These are phyloP conservation scores for Mycena latifolia DNA, from an alignment of 768 basidiomycete genomes.

Conservation along the genomic window DNA sequence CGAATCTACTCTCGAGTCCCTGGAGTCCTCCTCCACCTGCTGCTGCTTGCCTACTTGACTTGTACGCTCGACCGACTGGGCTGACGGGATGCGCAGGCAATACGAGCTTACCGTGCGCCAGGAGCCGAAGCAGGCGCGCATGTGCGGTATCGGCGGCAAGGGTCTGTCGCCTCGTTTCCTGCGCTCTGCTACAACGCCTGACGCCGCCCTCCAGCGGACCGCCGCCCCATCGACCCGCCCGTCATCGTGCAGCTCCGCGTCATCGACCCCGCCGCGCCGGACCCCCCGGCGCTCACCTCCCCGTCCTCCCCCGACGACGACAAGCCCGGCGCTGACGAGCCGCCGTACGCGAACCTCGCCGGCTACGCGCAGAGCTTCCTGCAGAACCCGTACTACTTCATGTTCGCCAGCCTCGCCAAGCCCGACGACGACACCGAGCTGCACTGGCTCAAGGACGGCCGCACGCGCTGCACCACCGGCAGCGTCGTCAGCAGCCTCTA, in stretches of 20 bases:
- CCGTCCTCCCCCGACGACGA: neutral
- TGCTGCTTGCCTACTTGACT: no score
- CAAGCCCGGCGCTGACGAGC: constrained; percentile 28
- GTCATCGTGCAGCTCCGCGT: constrained; percentile 97
- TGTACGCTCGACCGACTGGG: constrained; percentile 18
- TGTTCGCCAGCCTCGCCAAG: constrained; percentile 92
- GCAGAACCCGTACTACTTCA: constrained; percentile 96
- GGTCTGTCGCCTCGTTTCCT: constrained; percentile 48
- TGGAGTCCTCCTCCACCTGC: no score
- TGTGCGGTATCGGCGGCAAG: constrained; percentile 92
- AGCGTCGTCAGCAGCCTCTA: constrained; percentile 92
- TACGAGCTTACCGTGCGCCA: constrained; percentile 91
- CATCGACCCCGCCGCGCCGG: constrained; percentile 64
- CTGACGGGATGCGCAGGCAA: constrained; percentile 62
- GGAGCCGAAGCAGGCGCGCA: constrained; percentile 92
- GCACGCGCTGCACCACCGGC: constrained; percentile 92
- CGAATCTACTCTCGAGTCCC: neutral
- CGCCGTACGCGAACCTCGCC: constrained; percentile 47
- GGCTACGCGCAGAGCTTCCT: constrained; percentile 74
- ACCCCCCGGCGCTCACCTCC: no score
- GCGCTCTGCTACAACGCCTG: constrained; percentile 4
- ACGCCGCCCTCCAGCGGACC: constrained; percentile 70
- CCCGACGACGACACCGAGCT: constrained; percentile 91
- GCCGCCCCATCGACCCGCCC: constrained; percentile 96
- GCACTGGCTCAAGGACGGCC: constrained; percentile 90